phyloP scores from a whole-genome alignment of 306 rosid genomes.

The Clitoria ternatea region DNA sequence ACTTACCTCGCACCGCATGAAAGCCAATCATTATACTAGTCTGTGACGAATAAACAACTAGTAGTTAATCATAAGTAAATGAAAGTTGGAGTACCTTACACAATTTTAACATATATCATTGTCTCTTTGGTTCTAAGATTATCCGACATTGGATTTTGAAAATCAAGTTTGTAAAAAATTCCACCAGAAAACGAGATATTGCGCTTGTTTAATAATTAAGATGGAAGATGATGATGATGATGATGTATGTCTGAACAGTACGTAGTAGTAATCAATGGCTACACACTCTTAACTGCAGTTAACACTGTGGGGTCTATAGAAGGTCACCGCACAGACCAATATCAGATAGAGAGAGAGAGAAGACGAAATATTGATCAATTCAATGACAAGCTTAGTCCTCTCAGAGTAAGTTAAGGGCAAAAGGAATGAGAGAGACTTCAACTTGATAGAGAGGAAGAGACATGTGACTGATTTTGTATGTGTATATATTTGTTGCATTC shows the following conservation, averaged over 20 bases:
- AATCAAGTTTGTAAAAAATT: neutral
- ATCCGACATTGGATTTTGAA: no score
- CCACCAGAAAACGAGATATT: neutral
- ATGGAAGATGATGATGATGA: neutral
- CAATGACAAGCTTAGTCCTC: slow-evolving; percentile 35
- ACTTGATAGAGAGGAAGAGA: slow-evolving; percentile 15
- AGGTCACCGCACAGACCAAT: slow-evolving; percentile 9
- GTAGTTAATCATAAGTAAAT: no score
- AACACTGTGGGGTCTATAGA: slow-evolving; percentile 27
- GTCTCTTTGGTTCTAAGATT: no score
- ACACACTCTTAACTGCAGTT: slow-evolving; percentile 35
- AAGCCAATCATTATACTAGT: no score
- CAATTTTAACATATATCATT: no score
- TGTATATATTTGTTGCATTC: no score
- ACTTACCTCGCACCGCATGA: no score
- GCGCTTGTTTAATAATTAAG: neutral
- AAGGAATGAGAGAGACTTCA: slow-evolving; percentile 60
- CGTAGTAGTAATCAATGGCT: neutral
- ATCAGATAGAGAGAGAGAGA: neutral
- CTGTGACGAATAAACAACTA: no score
- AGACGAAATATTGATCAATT: slow-evolving; percentile 26
- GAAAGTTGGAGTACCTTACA: no score
- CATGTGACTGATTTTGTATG: neutral
- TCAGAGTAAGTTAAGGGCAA: slow-evolving; percentile 44
- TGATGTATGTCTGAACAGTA: neutral